Evolutionary conservation across 306 rosid genomes (phyloP).

Genomic region (Prunus davidiana): DNA sequence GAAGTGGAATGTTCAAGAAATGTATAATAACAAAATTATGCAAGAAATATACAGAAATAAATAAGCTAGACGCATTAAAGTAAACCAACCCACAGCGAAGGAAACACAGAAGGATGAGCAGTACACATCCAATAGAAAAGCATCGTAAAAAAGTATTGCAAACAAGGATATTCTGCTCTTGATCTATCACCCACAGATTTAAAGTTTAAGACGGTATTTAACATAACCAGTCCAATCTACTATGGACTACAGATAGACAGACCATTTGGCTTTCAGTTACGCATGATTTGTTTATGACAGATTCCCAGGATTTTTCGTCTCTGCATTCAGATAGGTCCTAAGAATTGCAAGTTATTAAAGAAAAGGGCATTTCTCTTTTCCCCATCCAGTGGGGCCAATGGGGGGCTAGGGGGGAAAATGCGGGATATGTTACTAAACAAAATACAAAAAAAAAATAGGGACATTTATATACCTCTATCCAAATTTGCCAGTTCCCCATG

Average conservation of each 20-base stretch:
- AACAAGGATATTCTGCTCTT: not conserved
- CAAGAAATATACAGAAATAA: not conserved
- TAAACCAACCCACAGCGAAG: not conserved
- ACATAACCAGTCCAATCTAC: not conserved
- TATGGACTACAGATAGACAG: not conserved
- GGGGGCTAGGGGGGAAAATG: not conserved
- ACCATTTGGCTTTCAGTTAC: not conserved
- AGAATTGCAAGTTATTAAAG: not conserved
- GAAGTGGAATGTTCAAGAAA: not conserved
- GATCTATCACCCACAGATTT: not conserved
- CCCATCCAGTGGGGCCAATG: not conserved
- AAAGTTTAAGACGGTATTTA: not conserved
- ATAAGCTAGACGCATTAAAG: not conserved
- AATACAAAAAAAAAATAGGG: not conserved
- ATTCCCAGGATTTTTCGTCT: not conserved
- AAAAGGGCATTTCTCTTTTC: not conserved
- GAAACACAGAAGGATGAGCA: not conserved
- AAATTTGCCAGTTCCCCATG: slow-evolving; percentile 69
- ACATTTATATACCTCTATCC: slow-evolving; percentile 70
- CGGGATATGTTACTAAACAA: not conserved
- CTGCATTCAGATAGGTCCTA: not conserved
- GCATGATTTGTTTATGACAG: not conserved
- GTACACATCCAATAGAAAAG: not conserved
- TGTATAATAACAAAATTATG: not conserved
- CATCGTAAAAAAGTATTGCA: not conserved